phyloP scores from a whole-genome alignment of 2,329 filamentous ascomycete species.

The Fusarium agapanthi region DNA sequence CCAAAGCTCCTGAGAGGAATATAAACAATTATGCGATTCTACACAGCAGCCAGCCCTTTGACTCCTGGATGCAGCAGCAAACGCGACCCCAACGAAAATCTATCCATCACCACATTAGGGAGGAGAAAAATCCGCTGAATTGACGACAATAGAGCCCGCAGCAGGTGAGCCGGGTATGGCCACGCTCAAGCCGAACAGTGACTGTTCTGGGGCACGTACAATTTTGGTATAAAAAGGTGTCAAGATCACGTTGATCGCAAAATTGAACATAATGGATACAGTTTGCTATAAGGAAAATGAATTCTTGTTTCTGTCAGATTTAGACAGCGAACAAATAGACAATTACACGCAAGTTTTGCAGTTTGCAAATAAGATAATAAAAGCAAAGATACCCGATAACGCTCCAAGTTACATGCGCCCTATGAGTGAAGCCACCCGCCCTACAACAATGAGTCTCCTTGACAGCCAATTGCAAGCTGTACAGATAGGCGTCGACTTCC shows the following conservation, averaged over 20 bases:
- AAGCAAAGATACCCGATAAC: conserved; percentile 38
- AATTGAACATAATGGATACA: conserved; percentile 7
- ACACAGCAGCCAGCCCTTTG: background rate
- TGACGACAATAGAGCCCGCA: background rate
- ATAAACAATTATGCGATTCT: background rate
- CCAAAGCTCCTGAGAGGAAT: conserved; percentile 5
- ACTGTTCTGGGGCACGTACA: background rate
- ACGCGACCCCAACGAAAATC: background rate
- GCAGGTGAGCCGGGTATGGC: background rate
- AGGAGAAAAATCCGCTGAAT: background rate
- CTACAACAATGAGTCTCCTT: conserved; percentile 7
- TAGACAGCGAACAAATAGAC: conserved; percentile 29
- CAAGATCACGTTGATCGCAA: background rate
- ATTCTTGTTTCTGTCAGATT: conserved; percentile 7
- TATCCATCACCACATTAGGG: background rate
- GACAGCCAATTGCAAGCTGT: conserved; percentile 8
- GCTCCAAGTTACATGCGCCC: conserved; percentile 3
- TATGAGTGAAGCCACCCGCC: conserved; percentile 14
- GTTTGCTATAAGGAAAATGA: conserved; percentile 18
- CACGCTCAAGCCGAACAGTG: background rate
- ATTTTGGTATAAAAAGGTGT: conserved; percentile 10
- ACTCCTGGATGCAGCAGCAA: background rate
- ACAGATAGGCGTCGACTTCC: conserved; percentile 5
- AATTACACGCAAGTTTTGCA: conserved; percentile 33
- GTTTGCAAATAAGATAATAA: conserved; percentile 26